Base-by-base conservation (phyloP, 2,329 filamentous ascomycete species). In the Ophiostoma ulmi region DNA sequence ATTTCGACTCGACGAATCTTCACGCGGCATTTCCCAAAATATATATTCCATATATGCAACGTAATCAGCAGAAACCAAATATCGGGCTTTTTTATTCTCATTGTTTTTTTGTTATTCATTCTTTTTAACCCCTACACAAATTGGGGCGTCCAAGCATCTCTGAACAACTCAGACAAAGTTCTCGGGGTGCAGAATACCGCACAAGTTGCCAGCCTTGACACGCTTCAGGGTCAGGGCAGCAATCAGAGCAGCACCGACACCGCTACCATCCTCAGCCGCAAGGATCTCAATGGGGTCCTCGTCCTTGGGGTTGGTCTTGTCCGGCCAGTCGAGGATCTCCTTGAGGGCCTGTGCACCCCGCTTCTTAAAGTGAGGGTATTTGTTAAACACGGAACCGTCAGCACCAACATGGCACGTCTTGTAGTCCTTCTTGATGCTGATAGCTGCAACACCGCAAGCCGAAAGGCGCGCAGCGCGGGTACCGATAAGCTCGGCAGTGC, bases 341-440 rank as follows among this genome's bases (percentile, higher is more conserved):
- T 92, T 89, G 69, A 99, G 87, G 38, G 95, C 95, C 79, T 90
- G 86, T 17, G 95, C 94, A 70, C 94, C 94, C 70, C 95, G 91
- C 71, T 89, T 88, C 85, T 97, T 97, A 87, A 99, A 99, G 82
- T 97, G 91, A 14, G 95, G 95, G 82, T 99, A 99, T 80, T 98
- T 98, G 86, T 97, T 97, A 84, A 99, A 99, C 70, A 99, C 94
- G 22, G 92, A 97, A 52, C 95, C 95, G 78, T 99, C 95, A 69
- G 95, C 95, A 76, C 95, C 95, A 61, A 99, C 95, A 80, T 98
- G 95, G 83, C 92, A 97, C 52, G 87, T 86, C 77, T 91, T 82
- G 80, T 94, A 94, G 75, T 88, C 87, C 87, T 97, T 98, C 89
- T 98, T 98, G 83, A 90, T 96, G 86, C 91, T 93, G 78, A 99